These are phyloP conservation scores for Sophora flavescens DNA, from an alignment of 306 rosid species.

Conservation along the genomic window DNA sequence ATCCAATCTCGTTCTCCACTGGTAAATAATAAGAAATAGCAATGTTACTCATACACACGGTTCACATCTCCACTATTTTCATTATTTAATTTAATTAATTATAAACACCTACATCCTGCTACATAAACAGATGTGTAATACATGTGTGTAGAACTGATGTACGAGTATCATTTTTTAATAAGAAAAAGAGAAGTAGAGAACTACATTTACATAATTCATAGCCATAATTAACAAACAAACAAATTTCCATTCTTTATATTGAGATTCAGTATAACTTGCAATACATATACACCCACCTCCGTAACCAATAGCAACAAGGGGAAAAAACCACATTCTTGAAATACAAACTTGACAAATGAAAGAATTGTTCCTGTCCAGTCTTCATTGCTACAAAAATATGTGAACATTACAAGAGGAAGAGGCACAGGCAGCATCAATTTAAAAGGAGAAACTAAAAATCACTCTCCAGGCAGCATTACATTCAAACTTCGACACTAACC, in stretches of 20 bases:
- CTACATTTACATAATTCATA: constrained; percentile 1
- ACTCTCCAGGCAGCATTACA: constrained; percentile 80
- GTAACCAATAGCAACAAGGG: constrained; percentile 52
- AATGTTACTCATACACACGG: no score
- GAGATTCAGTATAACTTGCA: constrained; percentile 61
- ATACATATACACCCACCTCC: constrained; percentile 74
- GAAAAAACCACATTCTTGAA: constrained; percentile 46
- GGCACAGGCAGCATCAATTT: constrained; percentile 58
- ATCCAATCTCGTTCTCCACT: background rate
- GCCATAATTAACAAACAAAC: constrained; percentile 60
- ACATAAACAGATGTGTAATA: no score
- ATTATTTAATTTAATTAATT: no score
- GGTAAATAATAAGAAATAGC: no score
- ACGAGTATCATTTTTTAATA: background rate
- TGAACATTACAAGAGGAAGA: constrained; percentile 63
- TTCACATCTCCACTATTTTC: no score
- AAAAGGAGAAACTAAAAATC: constrained; percentile 56
- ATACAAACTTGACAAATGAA: constrained; percentile 68
- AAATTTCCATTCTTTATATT: constrained; percentile 65
- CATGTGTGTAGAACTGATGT: no score
- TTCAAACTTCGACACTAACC: constrained; percentile 66
- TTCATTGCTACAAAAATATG: constrained; percentile 59
- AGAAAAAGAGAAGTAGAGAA: background rate
- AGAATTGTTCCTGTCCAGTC: constrained; percentile 68
- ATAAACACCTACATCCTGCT: no score